A percentile compares a stretch with the other conserved stretches of the same genome.
phyloP scores from a whole-genome alignment of 1,139 yeast species.

The Yamadazyma jaroonii region DNA sequence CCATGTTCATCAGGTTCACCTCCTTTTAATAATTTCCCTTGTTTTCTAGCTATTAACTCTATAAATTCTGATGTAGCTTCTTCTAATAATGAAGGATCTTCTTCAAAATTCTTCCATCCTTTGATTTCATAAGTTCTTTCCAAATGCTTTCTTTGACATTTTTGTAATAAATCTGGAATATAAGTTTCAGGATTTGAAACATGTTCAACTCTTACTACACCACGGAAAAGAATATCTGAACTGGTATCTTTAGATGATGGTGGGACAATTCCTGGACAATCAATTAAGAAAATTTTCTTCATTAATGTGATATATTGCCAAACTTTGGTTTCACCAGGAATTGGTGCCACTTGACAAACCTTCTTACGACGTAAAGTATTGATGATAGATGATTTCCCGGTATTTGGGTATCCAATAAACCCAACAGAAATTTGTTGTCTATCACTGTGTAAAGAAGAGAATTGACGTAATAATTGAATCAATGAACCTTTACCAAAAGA shows the following conservation, averaged over 20 bases:
- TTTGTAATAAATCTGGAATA: slow-evolving; percentile 79
- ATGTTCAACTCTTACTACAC: slow-evolving; percentile 97
- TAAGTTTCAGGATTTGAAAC: slow-evolving; percentile 95
- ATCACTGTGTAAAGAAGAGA: slow-evolving; percentile 85
- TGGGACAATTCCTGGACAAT: slow-evolving; percentile 99
- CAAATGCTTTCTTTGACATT: slow-evolving; percentile 86
- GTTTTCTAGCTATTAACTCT: slow-evolving; percentile 87
- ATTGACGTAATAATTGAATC: slow-evolving; percentile 90
- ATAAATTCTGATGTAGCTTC: slow-evolving; percentile 75
- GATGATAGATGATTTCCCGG: slow-evolving; percentile 94
- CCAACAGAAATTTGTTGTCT: slow-evolving; percentile 97
- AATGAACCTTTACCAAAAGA: slow-evolving; percentile 97
- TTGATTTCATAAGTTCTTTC: slow-evolving; percentile 94
- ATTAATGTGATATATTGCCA: slow-evolving; percentile 98
- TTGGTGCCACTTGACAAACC: slow-evolving; percentile 96
- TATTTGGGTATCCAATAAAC: slow-evolving; percentile 94
- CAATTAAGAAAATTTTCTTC: slow-evolving; percentile 92
- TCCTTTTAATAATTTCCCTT: slow-evolving; percentile 89
- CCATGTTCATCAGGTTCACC: slow-evolving; percentile 98
- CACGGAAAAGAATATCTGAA: slow-evolving; percentile 92
- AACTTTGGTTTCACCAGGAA: slow-evolving; percentile 98
- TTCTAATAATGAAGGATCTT: slow-evolving; percentile 35
- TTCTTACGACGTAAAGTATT: slow-evolving; percentile 91
- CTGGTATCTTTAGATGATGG: slow-evolving; percentile 88
- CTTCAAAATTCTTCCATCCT: slow-evolving; percentile 72